Evolutionary conservation across 2,329 filamentous ascomycete species (phyloP), one percentile per base, ranked within the genome.

Genomic region (Calonectria fujianensis): DNA sequence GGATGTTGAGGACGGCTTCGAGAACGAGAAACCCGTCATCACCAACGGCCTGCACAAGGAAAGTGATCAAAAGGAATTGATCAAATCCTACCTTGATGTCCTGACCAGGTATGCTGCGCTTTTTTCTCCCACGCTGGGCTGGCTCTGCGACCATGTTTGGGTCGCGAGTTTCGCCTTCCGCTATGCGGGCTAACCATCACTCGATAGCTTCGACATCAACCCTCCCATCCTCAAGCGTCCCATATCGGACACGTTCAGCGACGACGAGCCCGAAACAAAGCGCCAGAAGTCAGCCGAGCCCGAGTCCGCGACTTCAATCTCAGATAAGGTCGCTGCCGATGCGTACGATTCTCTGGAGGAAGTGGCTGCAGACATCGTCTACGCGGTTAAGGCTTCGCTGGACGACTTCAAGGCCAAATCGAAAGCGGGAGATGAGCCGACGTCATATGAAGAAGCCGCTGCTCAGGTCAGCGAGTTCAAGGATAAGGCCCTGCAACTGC

Each of bases 271-370:
- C 20, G 86, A 90, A 66, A 83, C 89, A 68, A 94, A 94, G 83
- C 89, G 92, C 54, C 90, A 91, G 78, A 93, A 91, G 82, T 87
- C 90, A 2, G 86, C 88, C 65, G 88, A 89, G 59, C 82, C 82
- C 3, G 80, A 83, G 41, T 80, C 85, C 45, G 89, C 87, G 35
- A 27, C 57, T 41, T 63, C 57, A 75, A 89, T 93, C 75, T 85
- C 87, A 72, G 89, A 91, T 78, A 92, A 91, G 85, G 85, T 90
- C 66, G 82, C 84, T 31, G 85, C 86, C 64, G 87, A 88, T 77
- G 83, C 82, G 39, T 93, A 94, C 81, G 87, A 88, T 32, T 89
- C 90, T 76, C 85, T 96, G 57, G 93, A 94, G 35, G 91, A 94
- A 75, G 86, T 95, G 52, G 90, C 94, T 20, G 83, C 88, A 67